Percentiles rank a stretch among this genome's conserved stretches.
Evolutionary conservation across 106 monocot genomes (phyloP).

Genomic region (Xerophyta viscosa): DNA sequence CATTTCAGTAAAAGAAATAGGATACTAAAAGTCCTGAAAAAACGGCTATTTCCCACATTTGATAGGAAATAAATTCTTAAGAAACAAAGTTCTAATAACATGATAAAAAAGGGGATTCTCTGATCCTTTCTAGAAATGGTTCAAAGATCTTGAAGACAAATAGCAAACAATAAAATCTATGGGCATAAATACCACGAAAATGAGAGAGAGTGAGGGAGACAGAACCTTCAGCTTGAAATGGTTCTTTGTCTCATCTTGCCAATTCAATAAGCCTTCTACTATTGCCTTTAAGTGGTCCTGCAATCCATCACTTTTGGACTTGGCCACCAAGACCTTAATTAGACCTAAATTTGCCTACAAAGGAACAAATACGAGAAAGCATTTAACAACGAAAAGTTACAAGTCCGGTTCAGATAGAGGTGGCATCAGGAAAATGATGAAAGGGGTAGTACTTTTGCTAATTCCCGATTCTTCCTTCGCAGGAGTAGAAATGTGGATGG

Average conservation of each 20-base stretch:
- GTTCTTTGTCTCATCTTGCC: conserved; percentile 77
- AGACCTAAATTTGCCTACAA: conserved; percentile 88
- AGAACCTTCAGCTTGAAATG: conserved; percentile 91
- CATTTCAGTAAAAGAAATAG: too few relatives aligned
- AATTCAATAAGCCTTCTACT: conserved; percentile 75
- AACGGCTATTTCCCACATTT: too few relatives aligned
- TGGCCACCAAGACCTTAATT: conserved; percentile 85
- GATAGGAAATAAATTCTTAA: too few relatives aligned
- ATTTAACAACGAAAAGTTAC: background rate
- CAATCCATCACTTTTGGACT: conserved; percentile 64
- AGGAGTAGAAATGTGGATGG: conserved; percentile 81
- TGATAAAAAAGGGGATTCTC: too few relatives aligned
- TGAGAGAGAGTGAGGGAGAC: conserved; percentile 1
- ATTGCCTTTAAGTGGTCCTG: conserved; percentile 62
- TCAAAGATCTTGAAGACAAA: too few relatives aligned
- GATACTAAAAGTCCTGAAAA: too few relatives aligned
- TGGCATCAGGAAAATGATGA: background rate
- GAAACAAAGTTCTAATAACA: too few relatives aligned
- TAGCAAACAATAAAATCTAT: too few relatives aligned
- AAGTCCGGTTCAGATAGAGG: background rate
- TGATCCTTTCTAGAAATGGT: too few relatives aligned
- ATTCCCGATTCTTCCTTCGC: conserved; percentile 82
- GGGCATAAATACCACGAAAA: background rate
- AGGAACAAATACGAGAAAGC: conserved; percentile 1
- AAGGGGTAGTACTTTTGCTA: conserved; percentile 52